A percentile compares a stretch with the other conserved stretches of the same genome.
Evolutionary conservation across 2,329 filamentous ascomycete species (phyloP).

Genomic region (Chaetothyriales sp.): DNA sequence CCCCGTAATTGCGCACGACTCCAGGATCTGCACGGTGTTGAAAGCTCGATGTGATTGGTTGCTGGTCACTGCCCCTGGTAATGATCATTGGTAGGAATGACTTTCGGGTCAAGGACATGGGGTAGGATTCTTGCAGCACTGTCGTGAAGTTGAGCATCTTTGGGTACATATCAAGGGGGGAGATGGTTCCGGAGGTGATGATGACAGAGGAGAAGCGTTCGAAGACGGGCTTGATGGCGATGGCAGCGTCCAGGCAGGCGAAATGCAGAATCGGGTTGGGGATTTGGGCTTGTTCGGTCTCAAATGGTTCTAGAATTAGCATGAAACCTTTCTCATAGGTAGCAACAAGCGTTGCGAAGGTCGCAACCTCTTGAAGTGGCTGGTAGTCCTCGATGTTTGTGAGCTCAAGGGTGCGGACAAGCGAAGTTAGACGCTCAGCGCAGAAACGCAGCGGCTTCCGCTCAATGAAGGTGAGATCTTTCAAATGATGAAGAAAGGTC

Average conservation of each 20-base stretch:
- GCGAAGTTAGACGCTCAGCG: constrained; percentile 81
- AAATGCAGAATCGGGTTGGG: constrained; percentile 96
- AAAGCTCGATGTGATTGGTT: constrained; percentile 83
- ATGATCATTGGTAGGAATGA: constrained; percentile 99
- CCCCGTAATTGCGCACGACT: constrained; percentile 95
- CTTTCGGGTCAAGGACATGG: constrained; percentile 82
- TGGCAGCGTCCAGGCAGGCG: constrained; percentile 89
- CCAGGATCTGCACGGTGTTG: constrained; percentile 90
- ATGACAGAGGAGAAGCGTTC: constrained; percentile 96
- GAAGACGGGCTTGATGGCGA: constrained; percentile 95
- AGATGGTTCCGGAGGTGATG: constrained; percentile 95
- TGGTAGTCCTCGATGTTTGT: constrained; percentile 98
- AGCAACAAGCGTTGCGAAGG: constrained; percentile 87
- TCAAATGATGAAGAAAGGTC: constrained; percentile 83
- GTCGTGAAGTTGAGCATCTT: constrained; percentile 93
- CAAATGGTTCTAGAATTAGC: constrained; percentile 91
- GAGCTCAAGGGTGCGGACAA: constrained; percentile 86
- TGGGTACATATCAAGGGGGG: constrained; percentile 94
- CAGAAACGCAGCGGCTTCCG: constrained; percentile 88
- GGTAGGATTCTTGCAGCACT: constrained; percentile 92
- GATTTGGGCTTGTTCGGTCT: constrained; percentile 87
- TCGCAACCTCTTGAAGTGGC: constrained; percentile 90
- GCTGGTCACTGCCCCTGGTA: constrained; percentile 86
- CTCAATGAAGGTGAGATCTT: constrained; percentile 94
- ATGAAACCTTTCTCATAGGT: constrained; percentile 96